Evolutionary conservation across 768 basidiomycete genomes (phyloP).

Genomic region (Tricholoma matsutake): DNA sequence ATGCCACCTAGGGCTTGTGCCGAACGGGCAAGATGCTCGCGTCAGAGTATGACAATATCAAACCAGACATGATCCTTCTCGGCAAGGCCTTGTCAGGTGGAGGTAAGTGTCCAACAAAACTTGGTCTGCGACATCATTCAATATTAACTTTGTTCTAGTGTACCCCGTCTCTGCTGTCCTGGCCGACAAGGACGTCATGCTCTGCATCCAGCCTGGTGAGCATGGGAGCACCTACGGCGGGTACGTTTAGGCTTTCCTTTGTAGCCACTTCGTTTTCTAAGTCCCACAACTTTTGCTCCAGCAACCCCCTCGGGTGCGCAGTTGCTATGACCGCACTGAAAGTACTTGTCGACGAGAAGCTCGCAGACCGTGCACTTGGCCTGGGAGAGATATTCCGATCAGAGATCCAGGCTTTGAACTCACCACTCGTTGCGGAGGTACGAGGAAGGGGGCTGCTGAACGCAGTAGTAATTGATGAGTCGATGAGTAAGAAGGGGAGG

Average conservation of each 20-base stretch:
- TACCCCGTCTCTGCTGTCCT: slow-evolving; percentile 97
- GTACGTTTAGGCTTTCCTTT: slow-evolving; percentile 39
- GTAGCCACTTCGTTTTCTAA: slow-evolving; percentile 1
- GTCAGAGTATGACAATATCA: slow-evolving; percentile 80
- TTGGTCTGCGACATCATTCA: not conserved
- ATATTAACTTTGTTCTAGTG: slow-evolving; percentile 40
- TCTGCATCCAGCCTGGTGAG: slow-evolving; percentile 91
- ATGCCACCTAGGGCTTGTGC: slow-evolving; percentile 64
- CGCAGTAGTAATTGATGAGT: slow-evolving; percentile 90
- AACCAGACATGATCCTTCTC: slow-evolving; percentile 89
- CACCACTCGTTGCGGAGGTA: slow-evolving; percentile 73
- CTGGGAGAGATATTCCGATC: slow-evolving; percentile 83
- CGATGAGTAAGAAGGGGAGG: slow-evolving; percentile 67
- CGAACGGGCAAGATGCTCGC: slow-evolving; percentile 94
- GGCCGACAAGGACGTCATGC: slow-evolving; percentile 88
- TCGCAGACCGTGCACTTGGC: slow-evolving; percentile 72
- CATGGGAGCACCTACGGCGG: slow-evolving; percentile 97
- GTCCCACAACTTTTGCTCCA: slow-evolving; percentile 22
- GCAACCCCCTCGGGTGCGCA: slow-evolving; percentile 96
- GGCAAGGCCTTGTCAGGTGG: slow-evolving; percentile 98
- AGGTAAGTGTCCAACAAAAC: slow-evolving; percentile 43
- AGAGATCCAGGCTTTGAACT: slow-evolving; percentile 54
- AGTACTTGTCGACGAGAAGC: slow-evolving; percentile 86
- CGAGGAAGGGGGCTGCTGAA: slow-evolving; percentile 89
- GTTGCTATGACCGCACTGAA: slow-evolving; percentile 89